A percentile compares a stretch with the other conserved stretches of the same genome.
Evolutionary conservation across 2,329 filamentous ascomycete species (phyloP).

Genomic region (Aureobasidium vineae): DNA sequence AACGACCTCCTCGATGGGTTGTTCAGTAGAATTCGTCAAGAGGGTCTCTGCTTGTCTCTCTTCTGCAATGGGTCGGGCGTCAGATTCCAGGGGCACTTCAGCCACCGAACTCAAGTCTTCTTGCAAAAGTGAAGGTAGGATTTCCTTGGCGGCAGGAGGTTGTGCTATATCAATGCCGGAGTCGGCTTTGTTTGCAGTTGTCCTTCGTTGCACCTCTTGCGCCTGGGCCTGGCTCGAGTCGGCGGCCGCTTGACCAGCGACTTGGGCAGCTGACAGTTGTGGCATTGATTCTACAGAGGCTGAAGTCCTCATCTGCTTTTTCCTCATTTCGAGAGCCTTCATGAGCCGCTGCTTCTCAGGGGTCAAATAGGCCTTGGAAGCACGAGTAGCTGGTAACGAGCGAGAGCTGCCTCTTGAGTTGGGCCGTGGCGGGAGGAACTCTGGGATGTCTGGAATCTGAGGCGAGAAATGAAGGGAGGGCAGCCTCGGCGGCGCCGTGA

Average conservation of each 20-base stretch:
- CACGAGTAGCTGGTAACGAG: constrained; percentile 17
- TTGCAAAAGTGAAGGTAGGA: not conserved
- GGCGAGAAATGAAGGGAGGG: constrained; percentile 38
- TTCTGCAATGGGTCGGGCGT: not conserved
- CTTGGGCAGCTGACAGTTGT: not conserved
- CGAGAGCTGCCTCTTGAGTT: constrained; percentile 37
- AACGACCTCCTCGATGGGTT: not conserved
- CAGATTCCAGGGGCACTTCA: not conserved
- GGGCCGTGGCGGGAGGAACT: constrained; percentile 36
- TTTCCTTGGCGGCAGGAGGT: not conserved
- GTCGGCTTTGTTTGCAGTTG: constrained; percentile 15
- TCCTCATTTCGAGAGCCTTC: constrained; percentile 89
- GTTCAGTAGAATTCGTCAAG: not conserved
- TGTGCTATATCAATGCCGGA: constrained; percentile 17
- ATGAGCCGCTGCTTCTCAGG: constrained; percentile 89
- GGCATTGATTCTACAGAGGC: constrained; percentile 3
- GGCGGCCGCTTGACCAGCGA: constrained; percentile 23
- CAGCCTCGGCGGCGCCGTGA: constrained; percentile 2
- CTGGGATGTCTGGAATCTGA: constrained; percentile 39
- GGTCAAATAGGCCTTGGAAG: constrained; percentile 54
- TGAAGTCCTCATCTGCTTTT: constrained; percentile 64
- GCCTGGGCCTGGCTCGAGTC: not conserved
- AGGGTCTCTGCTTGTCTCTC: not conserved
- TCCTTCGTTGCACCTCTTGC: not conserved
- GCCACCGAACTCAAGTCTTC: not conserved